phyloP scores from a whole-genome alignment of 768 basidiomycete genomes.

The Phaeolepiota aurea region DNA sequence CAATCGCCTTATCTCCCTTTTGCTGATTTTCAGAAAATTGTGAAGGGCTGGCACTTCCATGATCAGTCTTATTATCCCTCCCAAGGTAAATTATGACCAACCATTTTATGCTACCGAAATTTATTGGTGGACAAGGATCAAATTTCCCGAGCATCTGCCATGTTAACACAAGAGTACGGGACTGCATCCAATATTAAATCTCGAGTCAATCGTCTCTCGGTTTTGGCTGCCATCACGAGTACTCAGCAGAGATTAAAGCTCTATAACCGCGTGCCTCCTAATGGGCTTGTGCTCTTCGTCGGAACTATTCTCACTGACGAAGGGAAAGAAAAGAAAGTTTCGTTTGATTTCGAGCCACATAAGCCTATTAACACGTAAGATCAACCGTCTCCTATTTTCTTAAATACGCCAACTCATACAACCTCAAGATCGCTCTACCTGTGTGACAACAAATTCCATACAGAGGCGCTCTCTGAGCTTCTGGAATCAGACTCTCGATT shows the following conservation, averaged over 20 bases:
- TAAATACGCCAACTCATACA: constrained; percentile 5
- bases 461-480: constrained; percentile 92
- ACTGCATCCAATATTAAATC: constrained; percentile 99
- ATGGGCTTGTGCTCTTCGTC: constrained; percentile 95
- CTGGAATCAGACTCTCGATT: constrained; percentile 96
- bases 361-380: constrained; percentile 97
- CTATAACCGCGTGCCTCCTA: constrained; percentile 93
- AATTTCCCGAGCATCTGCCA: constrained; percentile 87
- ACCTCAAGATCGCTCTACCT: constrained; percentile 84
- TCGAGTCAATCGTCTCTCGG: constrained; percentile 94
- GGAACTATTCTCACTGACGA: constrained; percentile 97
- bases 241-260: constrained; percentile 97
- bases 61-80: constrained; percentile 97
- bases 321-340: constrained; percentile 99
- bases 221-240: constrained; percentile 95
- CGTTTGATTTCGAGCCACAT: constrained; percentile 97
- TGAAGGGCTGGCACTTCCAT: constrained; percentile 91
- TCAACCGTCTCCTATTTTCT: background rate
- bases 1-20: constrained; percentile 6
- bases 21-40: constrained; percentile 14
- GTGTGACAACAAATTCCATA: constrained; percentile 99
- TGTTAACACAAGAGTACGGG: constrained; percentile 98
- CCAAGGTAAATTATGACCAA: constrained; percentile 51
- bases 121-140: constrained; percentile 51
- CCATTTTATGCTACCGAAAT: constrained; percentile 5